A percentile compares a stretch with the other conserved stretches of the same genome.
phyloP scores from a whole-genome alignment of 2,329 filamentous ascomycete species.

The Elsinoe ampelina region DNA sequence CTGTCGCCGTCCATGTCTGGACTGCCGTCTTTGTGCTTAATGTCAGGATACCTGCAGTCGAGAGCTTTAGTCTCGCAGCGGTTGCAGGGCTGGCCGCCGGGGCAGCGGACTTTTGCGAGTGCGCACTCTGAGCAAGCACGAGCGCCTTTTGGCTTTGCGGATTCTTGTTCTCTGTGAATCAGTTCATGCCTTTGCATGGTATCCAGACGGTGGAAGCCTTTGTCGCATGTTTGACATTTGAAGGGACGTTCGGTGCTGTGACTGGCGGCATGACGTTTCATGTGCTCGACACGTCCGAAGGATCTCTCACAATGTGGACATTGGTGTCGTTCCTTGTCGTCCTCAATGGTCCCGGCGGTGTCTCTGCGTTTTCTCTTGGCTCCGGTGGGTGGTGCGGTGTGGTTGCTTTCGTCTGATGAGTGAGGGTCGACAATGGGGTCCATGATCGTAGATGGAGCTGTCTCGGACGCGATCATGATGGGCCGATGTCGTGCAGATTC shows the following conservation, averaged over 20 bases:
- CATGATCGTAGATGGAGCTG: constrained; percentile 12
- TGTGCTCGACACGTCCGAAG: constrained; percentile 22
- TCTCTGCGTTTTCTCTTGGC: constrained; percentile 13
- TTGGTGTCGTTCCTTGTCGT: constrained; percentile 16
- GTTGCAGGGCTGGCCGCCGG: constrained; percentile 22
- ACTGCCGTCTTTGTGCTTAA: constrained; percentile 9
- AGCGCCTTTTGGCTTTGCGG: constrained; percentile 19
- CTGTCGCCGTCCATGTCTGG: constrained; percentile 5
- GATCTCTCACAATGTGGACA: constrained; percentile 19
- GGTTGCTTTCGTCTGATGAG: constrained; percentile 10
- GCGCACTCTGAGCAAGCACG: constrained; percentile 25
- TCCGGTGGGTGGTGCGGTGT: constrained; percentile 9
- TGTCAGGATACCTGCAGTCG: constrained; percentile 22
- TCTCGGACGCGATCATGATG: constrained; percentile 7
- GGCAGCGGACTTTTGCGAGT: constrained; percentile 24
- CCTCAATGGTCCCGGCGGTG: constrained; percentile 8
- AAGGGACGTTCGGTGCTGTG: constrained; percentile 20
- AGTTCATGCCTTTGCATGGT: constrained; percentile 22
- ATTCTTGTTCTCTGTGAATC: constrained; percentile 19
- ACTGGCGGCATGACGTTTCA: constrained; percentile 21
- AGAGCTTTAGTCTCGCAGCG: constrained; percentile 21
- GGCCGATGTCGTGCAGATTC: constrained; percentile 11
- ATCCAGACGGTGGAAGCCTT: constrained; percentile 22
- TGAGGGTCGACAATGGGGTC: constrained; percentile 3
- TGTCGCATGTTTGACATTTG: constrained; percentile 20